Percentiles rank a stretch among this genome's conserved stretches.
phyloP scores from a whole-genome alignment of 495 filamentous ascomycete species.

The Recurvomyces mirabilis region DNA sequence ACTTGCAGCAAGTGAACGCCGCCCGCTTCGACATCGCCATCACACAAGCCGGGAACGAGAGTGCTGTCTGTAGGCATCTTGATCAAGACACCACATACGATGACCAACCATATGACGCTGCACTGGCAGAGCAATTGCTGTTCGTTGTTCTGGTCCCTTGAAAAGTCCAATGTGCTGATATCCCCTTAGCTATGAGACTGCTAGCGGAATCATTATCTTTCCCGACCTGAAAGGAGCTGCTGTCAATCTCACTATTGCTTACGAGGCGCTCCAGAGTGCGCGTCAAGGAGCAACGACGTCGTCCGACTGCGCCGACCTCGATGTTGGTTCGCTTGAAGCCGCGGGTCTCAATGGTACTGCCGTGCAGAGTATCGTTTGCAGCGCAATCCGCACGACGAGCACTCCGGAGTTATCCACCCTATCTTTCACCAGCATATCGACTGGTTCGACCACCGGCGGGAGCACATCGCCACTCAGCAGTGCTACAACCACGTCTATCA shows the following conservation, averaged over 20 bases:
- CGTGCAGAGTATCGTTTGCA: slow-evolving; percentile 3
- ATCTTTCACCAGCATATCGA: too few relatives aligned
- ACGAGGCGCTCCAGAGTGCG: not conserved
- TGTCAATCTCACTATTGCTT: not conserved
- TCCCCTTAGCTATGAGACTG: slow-evolving; percentile 8
- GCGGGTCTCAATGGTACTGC: slow-evolving; percentile 2
- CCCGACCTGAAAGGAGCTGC: slow-evolving; percentile 3
- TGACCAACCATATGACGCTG: not conserved
- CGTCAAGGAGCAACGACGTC: not conserved
- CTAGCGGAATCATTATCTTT: slow-evolving; percentile 6
- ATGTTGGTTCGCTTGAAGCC: not conserved
- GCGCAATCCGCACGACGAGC: too few relatives aligned
- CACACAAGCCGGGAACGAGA: not conserved
- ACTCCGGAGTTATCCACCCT: too few relatives aligned
- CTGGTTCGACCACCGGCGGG: too few relatives aligned
- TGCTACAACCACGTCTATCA: too few relatives aligned
- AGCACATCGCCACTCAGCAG: too few relatives aligned
- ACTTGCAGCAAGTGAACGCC: slow-evolving; percentile 2
- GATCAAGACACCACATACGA: not conserved
- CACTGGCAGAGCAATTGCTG: slow-evolving; percentile 5
- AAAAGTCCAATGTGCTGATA: too few relatives aligned
- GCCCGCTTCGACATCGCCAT: slow-evolving; percentile 2
- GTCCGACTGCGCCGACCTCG: not conserved
- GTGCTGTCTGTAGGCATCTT: not conserved
- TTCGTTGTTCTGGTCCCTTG: too few relatives aligned